These are phyloP conservation scores for Penicillium janthinellum DNA, from an alignment of 2,329 filamentous ascomycete species.

Conservation along the genomic window DNA sequence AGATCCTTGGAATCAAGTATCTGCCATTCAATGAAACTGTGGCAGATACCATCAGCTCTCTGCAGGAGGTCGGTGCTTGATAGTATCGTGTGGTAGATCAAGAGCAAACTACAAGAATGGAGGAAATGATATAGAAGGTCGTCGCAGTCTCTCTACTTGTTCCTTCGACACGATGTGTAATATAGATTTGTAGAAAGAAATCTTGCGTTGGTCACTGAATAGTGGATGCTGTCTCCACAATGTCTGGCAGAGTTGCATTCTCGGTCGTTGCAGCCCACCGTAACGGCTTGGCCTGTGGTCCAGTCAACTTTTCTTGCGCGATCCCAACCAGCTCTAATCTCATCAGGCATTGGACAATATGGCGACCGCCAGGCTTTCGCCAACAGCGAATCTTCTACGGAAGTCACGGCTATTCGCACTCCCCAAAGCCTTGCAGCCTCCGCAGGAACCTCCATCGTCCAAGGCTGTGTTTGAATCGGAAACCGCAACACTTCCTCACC, in stretches of 20 bases:
- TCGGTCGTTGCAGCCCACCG: constrained; percentile 25
- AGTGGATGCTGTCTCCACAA: background rate
- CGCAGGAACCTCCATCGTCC: constrained; percentile 54
- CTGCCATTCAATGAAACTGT: constrained; percentile 41
- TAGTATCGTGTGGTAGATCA: background rate
- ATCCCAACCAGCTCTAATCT: constrained; percentile 20
- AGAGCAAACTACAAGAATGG: background rate
- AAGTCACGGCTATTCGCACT: constrained; percentile 88
- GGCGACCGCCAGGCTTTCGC: constrained; percentile 54
- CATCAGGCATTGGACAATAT: constrained; percentile 38
- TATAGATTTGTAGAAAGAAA: background rate
- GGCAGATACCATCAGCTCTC: constrained; percentile 41
- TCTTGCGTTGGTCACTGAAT: background rate
- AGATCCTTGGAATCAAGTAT: constrained; percentile 47
- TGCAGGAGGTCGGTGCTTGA: constrained; percentile 38
- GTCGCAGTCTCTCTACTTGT: background rate
- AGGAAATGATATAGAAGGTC: background rate
- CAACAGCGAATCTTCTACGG: constrained; percentile 71
- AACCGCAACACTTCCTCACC: constrained; percentile 73
- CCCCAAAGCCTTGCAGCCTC: constrained; percentile 70
- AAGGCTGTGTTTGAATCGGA: constrained; percentile 58
- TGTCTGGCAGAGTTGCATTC: constrained; percentile 16
- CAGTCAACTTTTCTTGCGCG: constrained; percentile 39
- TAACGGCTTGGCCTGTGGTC: constrained; percentile 30
- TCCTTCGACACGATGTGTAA: background rate